Base-by-base conservation (phyloP, 2,329 filamentous ascomycete species). In the Diaporthe capsici region DNA sequence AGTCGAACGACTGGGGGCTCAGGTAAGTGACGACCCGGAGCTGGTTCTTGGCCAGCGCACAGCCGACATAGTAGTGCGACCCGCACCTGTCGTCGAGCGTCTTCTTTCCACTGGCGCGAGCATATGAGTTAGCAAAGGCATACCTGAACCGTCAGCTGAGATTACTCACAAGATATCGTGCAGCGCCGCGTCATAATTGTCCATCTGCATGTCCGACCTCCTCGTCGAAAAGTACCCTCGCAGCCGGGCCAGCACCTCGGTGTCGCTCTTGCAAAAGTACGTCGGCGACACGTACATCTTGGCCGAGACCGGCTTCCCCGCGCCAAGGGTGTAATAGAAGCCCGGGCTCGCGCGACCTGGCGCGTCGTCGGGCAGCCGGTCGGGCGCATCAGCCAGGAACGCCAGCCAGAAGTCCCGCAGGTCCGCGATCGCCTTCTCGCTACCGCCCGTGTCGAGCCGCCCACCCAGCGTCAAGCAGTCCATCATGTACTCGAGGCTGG, bases 401-500 rank as follows among this genome's bases (percentile, higher is more conserved):
- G 77, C 77, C 22, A 77, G 77, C 79, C 79, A 80, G 42, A 80
- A 76, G 34, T 79, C 79, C 31, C 74, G 77, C 13, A 80, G 74
- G 71, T 79, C 77, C 28, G 63, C 70, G 15, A 80, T 72, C 1
- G 78, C 78, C 72, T 79, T 76, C 47, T 76, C 70, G n/a, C 25
- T 47, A 9, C 61, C 53, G 20, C 65, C 72, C 42, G 77, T 53
- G 61, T 77, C 63, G 34, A 78, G 71, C 22, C 75, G 72, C 20
- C 79, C 79, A 20, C 79, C 79, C 7, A 80, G 76, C 2, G 79
- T 80, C 12, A 80, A 74, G n/a, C 75, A 78, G 72, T 80, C 79
- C 77, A 80, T 78, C 39, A 80, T 75, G 67, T 79, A 80, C 8
- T 79, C 78, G 25, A 78, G 51, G 22, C 78, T 77, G 4, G 78